These are phyloP conservation scores for Rhodotorula sp. DNA, from an alignment of 1,284 basidiomycete genomes.

Conservation along the genomic window DNA sequence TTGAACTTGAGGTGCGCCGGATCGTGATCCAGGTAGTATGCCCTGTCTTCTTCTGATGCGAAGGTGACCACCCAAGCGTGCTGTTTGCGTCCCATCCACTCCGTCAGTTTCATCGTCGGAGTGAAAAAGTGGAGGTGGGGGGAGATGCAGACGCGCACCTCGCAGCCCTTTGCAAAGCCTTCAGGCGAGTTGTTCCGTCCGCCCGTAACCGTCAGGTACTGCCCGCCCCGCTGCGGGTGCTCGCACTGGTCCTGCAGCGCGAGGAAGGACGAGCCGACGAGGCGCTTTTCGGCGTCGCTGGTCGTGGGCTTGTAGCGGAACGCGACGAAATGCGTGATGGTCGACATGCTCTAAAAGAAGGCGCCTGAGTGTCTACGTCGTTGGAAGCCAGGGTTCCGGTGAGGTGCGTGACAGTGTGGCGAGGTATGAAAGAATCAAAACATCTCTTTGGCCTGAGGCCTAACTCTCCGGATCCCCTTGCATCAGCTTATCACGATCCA, in stretches of 20 bases:
- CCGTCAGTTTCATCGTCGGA: too few species aligned
- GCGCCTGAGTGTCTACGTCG: not conserved
- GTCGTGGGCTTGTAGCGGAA: slow-evolving; percentile 13
- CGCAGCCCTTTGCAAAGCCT: slow-evolving; percentile 7
- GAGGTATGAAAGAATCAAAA: not conserved
- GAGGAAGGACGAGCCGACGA: slow-evolving; percentile 22
- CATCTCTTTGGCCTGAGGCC: too few species aligned
- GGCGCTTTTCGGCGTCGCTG: slow-evolving; percentile 19
- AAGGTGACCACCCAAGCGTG: slow-evolving; percentile 28
- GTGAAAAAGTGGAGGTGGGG: not conserved
- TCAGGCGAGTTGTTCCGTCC: slow-evolving; percentile 22
- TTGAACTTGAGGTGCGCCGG: slow-evolving; percentile 31
- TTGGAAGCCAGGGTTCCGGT: not conserved
- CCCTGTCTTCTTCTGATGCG: slow-evolving; percentile 3
- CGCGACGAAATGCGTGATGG: slow-evolving; percentile 30
- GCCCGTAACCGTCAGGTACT: slow-evolving; percentile 21
- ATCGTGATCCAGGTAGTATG: slow-evolving; percentile 24
- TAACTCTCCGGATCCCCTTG: too few species aligned
- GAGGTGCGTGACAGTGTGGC: not conserved
- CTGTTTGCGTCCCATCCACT: not conserved
- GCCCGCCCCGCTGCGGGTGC: not conserved
- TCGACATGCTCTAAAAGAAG: slow-evolving; percentile 12
- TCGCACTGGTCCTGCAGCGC: slow-evolving; percentile 22
- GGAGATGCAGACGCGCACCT: slow-evolving; percentile 2
- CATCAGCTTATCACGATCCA: too few species aligned